Evolutionary conservation across 1,284 basidiomycete species (phyloP), one percentile per base, ranked within the genome.

Genomic region (Stygiomarasmius scandens): DNA sequence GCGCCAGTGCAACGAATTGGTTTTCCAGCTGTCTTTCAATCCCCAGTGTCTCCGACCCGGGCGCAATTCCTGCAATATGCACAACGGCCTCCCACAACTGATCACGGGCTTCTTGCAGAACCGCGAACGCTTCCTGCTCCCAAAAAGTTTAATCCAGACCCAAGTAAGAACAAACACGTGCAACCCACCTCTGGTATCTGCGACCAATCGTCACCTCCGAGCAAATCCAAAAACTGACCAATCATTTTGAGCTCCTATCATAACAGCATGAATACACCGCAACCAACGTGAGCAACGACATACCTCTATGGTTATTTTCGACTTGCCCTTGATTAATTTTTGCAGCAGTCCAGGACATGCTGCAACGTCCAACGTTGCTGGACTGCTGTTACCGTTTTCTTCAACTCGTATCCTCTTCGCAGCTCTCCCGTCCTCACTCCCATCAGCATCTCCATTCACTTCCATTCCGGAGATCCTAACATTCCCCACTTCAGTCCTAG

Each of bases 261-360:
- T 5, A 16, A 32, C 16, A 29, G 49, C 14, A 22, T n/a, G 32
- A 54, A 24, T 52, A 20, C 51, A 20, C 25, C 24, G 22, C 29
- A 36, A 36, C 11, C 44, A 50, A 25, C 48, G 38, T 41, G 38
- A 41, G 16, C 47, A 43, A 52, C 16, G n/a, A 51, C 59, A 41
- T 45, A 60, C 59, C 59, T 55, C 52, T 36, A 24, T 23, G 8
- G 27, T 34, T 19, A 55, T 24, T 11, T 47, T 36, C 46, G 53
- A 54, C 49, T 60, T 60, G 14, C 59, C 59, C 48, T 60, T 60
- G 44, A 60, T 54, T 36, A 60, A 38, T 27, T 47, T 58, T 50
- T 58, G 46, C 29, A 60, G 14, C 41, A 41, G n/a, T n/a, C 8
- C 38, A 41, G 38, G 38, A n/a, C 38, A 41, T 5, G 16, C 38